A percentile compares a stretch with the other conserved stretches of the same genome.
phyloP scores from a whole-genome alignment of 2,329 filamentous ascomycete species.

The Canariomyces notabilis region DNA sequence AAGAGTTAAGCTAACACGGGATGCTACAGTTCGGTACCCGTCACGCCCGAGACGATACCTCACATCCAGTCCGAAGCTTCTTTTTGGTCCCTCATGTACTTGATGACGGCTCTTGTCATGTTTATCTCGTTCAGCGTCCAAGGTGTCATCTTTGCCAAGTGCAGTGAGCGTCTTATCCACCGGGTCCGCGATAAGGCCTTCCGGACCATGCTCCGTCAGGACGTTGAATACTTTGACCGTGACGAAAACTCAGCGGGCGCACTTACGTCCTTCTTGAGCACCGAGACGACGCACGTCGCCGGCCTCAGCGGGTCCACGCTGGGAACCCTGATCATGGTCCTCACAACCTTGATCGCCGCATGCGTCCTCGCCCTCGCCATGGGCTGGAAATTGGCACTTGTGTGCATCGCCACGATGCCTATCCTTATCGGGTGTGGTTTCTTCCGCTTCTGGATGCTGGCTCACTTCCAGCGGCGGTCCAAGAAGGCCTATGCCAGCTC shows the following conservation, averaged over 20 bases:
- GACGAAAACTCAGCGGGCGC: slow-evolving; percentile 87
- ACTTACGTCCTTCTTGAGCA: slow-evolving; percentile 82
- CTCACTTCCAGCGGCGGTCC: slow-evolving; percentile 71
- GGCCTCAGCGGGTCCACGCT: slow-evolving; percentile 84
- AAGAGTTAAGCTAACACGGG: not conserved
- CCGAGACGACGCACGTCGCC: slow-evolving; percentile 81
- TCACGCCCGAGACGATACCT: slow-evolving; percentile 41
- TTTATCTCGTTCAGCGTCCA: slow-evolving; percentile 64
- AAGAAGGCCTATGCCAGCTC: slow-evolving; percentile 76
- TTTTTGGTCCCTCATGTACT: slow-evolving; percentile 86
- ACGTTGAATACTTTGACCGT: slow-evolving; percentile 85
- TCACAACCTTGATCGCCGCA: slow-evolving; percentile 72
- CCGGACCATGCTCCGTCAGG: slow-evolving; percentile 82
- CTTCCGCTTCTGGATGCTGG: slow-evolving; percentile 57
- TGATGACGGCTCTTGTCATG: slow-evolving; percentile 73
- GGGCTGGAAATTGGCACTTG: slow-evolving; percentile 42
- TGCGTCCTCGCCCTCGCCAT: slow-evolving; percentile 45
- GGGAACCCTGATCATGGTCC: slow-evolving; percentile 76
- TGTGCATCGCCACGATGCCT: slow-evolving; percentile 37
- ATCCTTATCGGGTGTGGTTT: slow-evolving; percentile 37
- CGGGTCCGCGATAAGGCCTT: slow-evolving; percentile 80
- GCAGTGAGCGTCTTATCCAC: slow-evolving; percentile 80
- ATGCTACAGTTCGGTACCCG: slow-evolving; percentile 21
- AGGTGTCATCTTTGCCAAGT: slow-evolving; percentile 72
- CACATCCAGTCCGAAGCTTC: slow-evolving; percentile 65